phyloP scores from a whole-genome alignment of 169 alveolate genomes.

The Cryptosporidium xiaoi region DNA sequence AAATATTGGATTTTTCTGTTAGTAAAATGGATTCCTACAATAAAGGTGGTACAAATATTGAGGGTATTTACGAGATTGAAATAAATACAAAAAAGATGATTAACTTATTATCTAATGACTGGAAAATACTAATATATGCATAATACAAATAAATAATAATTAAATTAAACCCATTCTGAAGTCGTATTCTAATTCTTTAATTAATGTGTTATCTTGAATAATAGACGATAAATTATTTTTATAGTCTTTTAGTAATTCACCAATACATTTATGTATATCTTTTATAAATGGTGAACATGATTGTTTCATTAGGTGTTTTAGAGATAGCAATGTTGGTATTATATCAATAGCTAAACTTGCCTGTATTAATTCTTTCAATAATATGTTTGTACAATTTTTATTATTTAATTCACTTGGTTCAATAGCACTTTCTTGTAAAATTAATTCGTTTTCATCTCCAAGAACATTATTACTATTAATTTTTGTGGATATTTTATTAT shows the following conservation, averaged over 20 bases:
- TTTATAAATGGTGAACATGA: slow-evolving; percentile 70
- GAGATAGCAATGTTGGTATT: slow-evolving; percentile 57
- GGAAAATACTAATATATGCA: slow-evolving; percentile 50
- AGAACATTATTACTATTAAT: background rate
- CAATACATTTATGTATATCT: slow-evolving; percentile 72
- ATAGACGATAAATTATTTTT: slow-evolving; percentile 49
- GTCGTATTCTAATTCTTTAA: slow-evolving; percentile 64
- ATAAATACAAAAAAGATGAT: slow-evolving; percentile 6
- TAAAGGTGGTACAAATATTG: background rate
- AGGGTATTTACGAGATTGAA: slow-evolving; percentile 5
- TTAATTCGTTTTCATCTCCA: background rate
- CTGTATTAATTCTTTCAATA: slow-evolving; percentile 62
- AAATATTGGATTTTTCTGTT: slow-evolving; percentile 12
- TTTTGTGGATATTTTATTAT: slow-evolving; percentile 10
- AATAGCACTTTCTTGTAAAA: background rate
- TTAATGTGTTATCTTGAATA: slow-evolving; percentile 56
- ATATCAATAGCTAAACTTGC: slow-evolving; percentile 72
- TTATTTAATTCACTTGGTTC: background rate
- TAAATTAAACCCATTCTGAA: slow-evolving; percentile 56
- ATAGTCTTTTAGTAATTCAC: slow-evolving; percentile 62
- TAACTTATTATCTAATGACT: slow-evolving; percentile 24
- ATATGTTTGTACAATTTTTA: slow-evolving; percentile 8
- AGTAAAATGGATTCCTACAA: background rate
- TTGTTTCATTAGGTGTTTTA: slow-evolving; percentile 64
- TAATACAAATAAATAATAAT: background rate